Evolutionary conservation across 805 yeast species (phyloP), one percentile per base, ranked within the genome.

Genomic region (Helenozyma baotianmanensis): DNA sequence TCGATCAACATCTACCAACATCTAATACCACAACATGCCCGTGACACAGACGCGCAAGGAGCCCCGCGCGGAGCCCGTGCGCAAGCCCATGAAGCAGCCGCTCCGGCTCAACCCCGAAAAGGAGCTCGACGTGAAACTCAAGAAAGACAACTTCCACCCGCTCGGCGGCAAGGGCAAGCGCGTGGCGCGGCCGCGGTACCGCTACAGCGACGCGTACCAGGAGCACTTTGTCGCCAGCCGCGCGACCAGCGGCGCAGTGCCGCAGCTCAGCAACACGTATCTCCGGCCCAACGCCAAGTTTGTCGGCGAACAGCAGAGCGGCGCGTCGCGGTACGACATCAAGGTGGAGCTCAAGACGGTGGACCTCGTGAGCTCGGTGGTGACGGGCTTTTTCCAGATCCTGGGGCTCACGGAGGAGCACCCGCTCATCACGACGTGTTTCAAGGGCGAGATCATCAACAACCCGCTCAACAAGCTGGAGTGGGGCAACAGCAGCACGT

Each of bases 251-350:
- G 50, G 54, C 14, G 31, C 24, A 6, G 30, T 35, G n/a, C 52
- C 53, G 3, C 22, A 25, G 6, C 51, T 76, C 68, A 9, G 64
- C 73, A 32, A 50, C 38, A 34, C 53, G 3, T 74, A 72, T 34
- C 59, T 84, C 13, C 71, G 74, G 35, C 80, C 88, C 3, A 80
- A 82, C 28, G 67, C 84, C 16, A 59, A 50, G 23, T 84, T 79
- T 44, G 51, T 65, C 7, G 94, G 94, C 2, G 71, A 77, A 14
- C 94, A 84, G 49, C 82, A 77, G 48, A 76, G 85, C 9, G 86
- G 83, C 1, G 60, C 72, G 38, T 68, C 76, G 3, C 71, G 75
- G 4, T 82, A 79, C 54, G 80, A 78, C 42, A 86, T 84, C 13
- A 62, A 70, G 25, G 86, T 83, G 14, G 85, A 79, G 47, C 61